Evolutionary conservation across 2,329 filamentous ascomycete genomes (phyloP).

Genomic region (Macrophomina phaseolina): DNA sequence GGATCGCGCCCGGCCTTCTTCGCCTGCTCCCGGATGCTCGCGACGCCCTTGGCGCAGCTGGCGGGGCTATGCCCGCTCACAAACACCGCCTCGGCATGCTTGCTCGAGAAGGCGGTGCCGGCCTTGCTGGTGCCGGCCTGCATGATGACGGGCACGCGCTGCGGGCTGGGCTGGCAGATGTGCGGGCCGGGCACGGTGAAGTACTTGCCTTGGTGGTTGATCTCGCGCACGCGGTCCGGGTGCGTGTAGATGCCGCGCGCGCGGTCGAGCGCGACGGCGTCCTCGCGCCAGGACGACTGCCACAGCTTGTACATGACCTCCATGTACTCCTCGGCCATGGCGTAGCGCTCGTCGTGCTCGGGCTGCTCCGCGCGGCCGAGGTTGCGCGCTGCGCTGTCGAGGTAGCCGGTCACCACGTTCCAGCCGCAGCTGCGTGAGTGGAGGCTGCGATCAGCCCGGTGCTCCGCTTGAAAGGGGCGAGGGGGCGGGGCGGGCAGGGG

Average conservation of each 20-base stretch:
- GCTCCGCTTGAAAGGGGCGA: background rate
- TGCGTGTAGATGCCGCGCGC: conserved; percentile 65
- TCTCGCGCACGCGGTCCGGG: conserved; percentile 64
- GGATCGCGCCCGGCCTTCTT: conserved; percentile 62
- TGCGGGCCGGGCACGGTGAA: conserved; percentile 70
- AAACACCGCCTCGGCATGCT: conserved; percentile 75
- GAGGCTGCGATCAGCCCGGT: background rate
- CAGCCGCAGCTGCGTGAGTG: conserved; percentile 27
- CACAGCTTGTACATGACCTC: conserved; percentile 70
- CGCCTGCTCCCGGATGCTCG: conserved; percentile 66
- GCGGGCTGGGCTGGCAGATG: conserved; percentile 69
- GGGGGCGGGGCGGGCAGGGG: background rate
- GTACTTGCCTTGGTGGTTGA: conserved; percentile 70
- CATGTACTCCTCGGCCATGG: conserved; percentile 68
- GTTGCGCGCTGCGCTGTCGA: conserved; percentile 70
- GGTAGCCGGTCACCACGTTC: conserved; percentile 70
- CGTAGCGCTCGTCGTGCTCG: conserved; percentile 70
- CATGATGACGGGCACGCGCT: conserved; percentile 71
- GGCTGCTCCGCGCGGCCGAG: conserved; percentile 63
- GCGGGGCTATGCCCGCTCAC: conserved; percentile 68
- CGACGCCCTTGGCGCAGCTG: conserved; percentile 66
- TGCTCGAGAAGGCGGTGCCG: conserved; percentile 70
- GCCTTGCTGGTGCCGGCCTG: conserved; percentile 72
- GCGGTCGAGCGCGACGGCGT: conserved; percentile 67
- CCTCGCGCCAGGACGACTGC: conserved; percentile 70